Evolutionary conservation across 345 rosid species (phyloP).

Genomic region (Nasturtium officinale): DNA sequence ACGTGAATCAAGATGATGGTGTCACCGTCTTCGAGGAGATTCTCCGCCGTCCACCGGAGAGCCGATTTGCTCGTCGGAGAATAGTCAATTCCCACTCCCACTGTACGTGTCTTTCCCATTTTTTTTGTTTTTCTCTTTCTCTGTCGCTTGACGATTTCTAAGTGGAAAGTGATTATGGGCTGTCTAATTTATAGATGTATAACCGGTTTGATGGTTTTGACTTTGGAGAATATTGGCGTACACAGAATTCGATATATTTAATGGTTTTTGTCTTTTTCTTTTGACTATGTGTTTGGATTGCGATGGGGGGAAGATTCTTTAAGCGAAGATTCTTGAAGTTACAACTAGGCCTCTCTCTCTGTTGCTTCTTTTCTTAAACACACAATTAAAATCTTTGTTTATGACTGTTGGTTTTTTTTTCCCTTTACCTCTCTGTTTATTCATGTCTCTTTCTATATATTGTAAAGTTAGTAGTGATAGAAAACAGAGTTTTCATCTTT

Average conservation of each 20-base stretch:
- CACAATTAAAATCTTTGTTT: background rate
- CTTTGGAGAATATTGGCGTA: conserved; percentile 29
- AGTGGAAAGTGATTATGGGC: background rate
- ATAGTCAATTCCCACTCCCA: conserved; percentile 44
- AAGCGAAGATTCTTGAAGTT: conserved; percentile 44
- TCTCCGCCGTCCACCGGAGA: conserved; percentile 45
- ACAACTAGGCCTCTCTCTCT: conserved; percentile 20
- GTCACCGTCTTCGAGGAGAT: conserved; percentile 35
- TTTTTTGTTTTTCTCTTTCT: background rate
- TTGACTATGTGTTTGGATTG: conserved; percentile 3
- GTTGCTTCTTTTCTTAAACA: conserved; percentile 11
- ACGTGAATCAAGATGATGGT: conserved; percentile 42
- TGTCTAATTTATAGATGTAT: background rate
- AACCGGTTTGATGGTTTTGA: conserved; percentile 28
- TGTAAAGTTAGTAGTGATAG: background rate
- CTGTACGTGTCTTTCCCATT: conserved; percentile 43
- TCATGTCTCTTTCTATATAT: background rate
- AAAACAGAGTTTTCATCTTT: background rate
- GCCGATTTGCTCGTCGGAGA: conserved; percentile 44
- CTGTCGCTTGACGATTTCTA: conserved; percentile 23
- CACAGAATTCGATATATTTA: conserved; percentile 31
- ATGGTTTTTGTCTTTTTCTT: conserved; percentile 30
- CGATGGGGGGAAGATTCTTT: too few species aligned
- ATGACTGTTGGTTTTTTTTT: background rate
- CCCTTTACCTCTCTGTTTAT: too few species aligned